Evolutionary conservation across 2,329 filamentous ascomycete genomes (phyloP), one percentile per base, ranked within the genome.

Genomic region (Pseudogymnoascus sp.): DNA sequence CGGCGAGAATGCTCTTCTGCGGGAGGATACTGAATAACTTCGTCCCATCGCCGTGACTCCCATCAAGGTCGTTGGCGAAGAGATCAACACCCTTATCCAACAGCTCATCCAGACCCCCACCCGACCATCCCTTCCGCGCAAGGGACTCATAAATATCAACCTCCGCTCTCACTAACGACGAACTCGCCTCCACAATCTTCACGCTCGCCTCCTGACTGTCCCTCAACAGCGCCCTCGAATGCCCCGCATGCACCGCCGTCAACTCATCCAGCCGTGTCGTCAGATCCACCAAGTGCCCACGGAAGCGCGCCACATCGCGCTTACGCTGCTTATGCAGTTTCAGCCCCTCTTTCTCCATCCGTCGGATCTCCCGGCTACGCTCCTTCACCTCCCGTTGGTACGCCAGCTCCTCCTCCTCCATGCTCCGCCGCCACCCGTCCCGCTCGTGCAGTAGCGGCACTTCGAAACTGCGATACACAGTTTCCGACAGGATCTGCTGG

Each of bases 101-200:
- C 3, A 89, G 74, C 35, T 88, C 86, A 64, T 88, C 86, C 28
- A 89, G 75, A 0, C 86, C 86, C 31, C 86, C 86, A 38, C 86
- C 86, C 18, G 77, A 82, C 86, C 86, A 88, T 6, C 86, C 86
- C 69, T 89, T 89, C 64, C 85, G 76, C 18, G 86, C 86, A 23
- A 89, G 75, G 23, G 82, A 79, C 75, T 89, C 86, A 63, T 88
- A 88, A 28, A 89, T 88, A 73, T 89, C 86, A 18, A 89, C 83
- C 74, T 89, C 86, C 62, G 86, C 86, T 16, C 86, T 78, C 11
- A 88, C 86, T 9, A 89, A 78, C 65, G 83, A 85, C 69, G 85
- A 87, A 69, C 83, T 83, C 16, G 85, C 84, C 63, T 88, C 86
- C 16, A 87, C 80, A 67, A 88, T 87, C 66, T 79, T 78, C 25